phyloP scores from a whole-genome alignment of 495 filamentous ascomycete genomes.

The Neurospora sp. region DNA sequence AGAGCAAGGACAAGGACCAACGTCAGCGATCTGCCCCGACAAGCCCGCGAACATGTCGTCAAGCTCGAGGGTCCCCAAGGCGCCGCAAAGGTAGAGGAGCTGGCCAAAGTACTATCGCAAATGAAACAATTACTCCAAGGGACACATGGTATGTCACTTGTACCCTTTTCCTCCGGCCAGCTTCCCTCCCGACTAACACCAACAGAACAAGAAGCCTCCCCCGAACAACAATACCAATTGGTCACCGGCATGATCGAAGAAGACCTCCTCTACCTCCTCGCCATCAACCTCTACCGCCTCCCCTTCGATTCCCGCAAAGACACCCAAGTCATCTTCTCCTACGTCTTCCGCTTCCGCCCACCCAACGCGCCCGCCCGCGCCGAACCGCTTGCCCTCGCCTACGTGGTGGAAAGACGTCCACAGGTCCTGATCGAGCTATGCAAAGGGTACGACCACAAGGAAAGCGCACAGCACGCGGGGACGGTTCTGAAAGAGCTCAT shows the following conservation, averaged over 20 bases:
- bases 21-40: slow-evolving; percentile 38
- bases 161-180: too few relatives aligned
- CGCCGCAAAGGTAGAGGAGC: slow-evolving; percentile 40
- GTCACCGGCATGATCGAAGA: slow-evolving; percentile 74
- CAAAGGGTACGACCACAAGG: slow-evolving; percentile 76
- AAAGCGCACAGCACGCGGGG: slow-evolving; percentile 89
- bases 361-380: slow-evolving; percentile 44
- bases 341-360: slow-evolving; percentile 72
- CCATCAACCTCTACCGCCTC: slow-evolving; percentile 65
- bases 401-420: slow-evolving; percentile 73
- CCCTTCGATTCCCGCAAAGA: slow-evolving; percentile 94
- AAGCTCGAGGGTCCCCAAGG: slow-evolving; percentile 43
- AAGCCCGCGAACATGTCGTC: slow-evolving; percentile 43
- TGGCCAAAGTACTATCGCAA: slow-evolving; percentile 65
- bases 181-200: too few relatives aligned
- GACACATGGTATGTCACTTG: slow-evolving; percentile 51
- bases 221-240: slow-evolving; percentile 74
- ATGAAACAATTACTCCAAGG: slow-evolving; percentile 80
- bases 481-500: slow-evolving; percentile 84
- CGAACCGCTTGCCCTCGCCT: slow-evolving; percentile 73
- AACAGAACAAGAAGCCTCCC: slow-evolving; percentile 71
- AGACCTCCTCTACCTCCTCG: slow-evolving; percentile 76
- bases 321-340: slow-evolving; percentile 80
- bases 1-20: slow-evolving; percentile 53
- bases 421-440: slow-evolving; percentile 84